Conservation (phyloP, 2,329 filamentous ascomycete genomes). For the Epichloe coenophiala region DNA sequence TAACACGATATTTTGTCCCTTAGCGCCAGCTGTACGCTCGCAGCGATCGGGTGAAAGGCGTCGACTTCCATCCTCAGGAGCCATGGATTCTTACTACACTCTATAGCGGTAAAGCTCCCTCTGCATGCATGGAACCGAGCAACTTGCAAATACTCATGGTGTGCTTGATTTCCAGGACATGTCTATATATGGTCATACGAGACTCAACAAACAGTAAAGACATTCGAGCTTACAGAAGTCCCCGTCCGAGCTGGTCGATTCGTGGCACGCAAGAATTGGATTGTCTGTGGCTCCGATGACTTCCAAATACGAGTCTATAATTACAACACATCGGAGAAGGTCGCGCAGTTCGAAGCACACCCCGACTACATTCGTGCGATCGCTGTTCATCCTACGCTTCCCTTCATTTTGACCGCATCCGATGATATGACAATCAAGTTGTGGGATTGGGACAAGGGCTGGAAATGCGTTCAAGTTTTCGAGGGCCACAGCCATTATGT, state of each 20-base stretch:
- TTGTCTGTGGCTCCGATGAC: conserved; percentile 89
- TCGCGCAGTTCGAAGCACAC: conserved; percentile 91
- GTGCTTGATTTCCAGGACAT: conserved; percentile 48
- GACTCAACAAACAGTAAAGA: conserved; percentile 93
- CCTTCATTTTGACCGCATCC: conserved; percentile 88
- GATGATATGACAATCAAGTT: conserved; percentile 98
- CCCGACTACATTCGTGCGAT: conserved; percentile 98
- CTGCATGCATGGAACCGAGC: not conserved
- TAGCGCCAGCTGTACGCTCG: conserved; percentile 48
- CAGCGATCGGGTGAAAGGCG: conserved; percentile 91
- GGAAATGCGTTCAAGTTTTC: conserved; percentile 96
- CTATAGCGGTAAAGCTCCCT: conserved; percentile 59
- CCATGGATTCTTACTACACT: conserved; percentile 94
- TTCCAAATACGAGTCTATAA: conserved; percentile 86
- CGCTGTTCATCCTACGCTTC: conserved; percentile 85
- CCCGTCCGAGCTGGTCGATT: conserved; percentile 94
- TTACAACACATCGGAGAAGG: conserved; percentile 99
- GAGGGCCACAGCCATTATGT: conserved; percentile 95
- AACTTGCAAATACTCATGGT: not conserved
- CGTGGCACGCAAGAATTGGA: conserved; percentile 97
- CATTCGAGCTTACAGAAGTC: conserved; percentile 96
- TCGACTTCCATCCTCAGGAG: conserved; percentile 94
- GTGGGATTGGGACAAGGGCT: conserved; percentile 97
- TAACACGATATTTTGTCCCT: not conserved
- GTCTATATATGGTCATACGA: conserved; percentile 99